phyloP scores from a whole-genome alignment of 75 land plant species.

The Picea glauca region DNA sequence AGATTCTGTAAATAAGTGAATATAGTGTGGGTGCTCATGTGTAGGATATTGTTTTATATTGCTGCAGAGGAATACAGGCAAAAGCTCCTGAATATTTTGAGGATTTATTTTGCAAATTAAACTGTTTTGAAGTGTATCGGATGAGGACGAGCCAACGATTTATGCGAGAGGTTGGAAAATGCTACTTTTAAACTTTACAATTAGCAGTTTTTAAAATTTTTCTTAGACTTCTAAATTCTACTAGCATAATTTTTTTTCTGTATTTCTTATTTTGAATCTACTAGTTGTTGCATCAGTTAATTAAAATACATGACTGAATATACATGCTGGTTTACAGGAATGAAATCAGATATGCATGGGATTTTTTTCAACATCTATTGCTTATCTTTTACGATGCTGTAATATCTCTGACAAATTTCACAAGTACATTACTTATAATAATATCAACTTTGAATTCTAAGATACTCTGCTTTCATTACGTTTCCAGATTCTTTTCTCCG shows the following conservation, averaged over 20 bases:
- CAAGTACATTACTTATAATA: background rate
- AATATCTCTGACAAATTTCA: background rate
- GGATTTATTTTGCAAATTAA: conserved; percentile 79
- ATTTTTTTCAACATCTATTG: background rate
- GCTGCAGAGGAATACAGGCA: conserved; percentile 48
- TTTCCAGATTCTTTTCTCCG: conserved; percentile 75
- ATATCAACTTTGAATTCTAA: background rate
- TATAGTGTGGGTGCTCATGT: background rate
- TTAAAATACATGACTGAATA: background rate
- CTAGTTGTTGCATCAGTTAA: background rate
- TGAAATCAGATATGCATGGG: background rate
- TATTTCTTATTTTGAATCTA: background rate
- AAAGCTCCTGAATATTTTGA: conserved; percentile 75
- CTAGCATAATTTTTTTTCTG: too few relatives aligned
- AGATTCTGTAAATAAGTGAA: background rate
- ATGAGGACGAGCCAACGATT: conserved; percentile 65
- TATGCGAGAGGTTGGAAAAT: conserved; percentile 54
- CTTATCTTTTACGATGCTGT: background rate
- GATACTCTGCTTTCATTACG: background rate
- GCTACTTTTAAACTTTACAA: background rate
- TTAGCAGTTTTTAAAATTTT: background rate
- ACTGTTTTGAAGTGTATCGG: conserved; percentile 69
- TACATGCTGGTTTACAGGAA: background rate
- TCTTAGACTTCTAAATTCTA: too few relatives aligned
- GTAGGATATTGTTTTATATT: background rate